Conservation (phyloP, 805 yeast species). For the Candida loeiensis region DNA sequence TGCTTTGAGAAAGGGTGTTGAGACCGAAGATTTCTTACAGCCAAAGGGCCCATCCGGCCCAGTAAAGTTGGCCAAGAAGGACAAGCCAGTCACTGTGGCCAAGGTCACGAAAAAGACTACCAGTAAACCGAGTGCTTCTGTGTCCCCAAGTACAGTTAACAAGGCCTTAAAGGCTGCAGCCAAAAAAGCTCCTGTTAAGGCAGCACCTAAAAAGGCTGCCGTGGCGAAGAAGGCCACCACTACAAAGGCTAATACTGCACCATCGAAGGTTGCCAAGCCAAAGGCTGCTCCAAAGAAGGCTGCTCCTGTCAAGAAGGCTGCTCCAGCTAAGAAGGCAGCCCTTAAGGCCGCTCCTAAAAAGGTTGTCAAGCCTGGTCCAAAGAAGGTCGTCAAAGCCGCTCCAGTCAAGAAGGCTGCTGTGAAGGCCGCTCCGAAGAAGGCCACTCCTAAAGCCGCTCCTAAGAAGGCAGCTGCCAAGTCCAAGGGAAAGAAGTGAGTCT, state of each 20-base stretch:
- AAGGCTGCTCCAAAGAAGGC: too few relatives aligned
- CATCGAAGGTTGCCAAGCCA: too few relatives aligned
- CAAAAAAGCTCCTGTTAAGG: constrained; percentile 18
- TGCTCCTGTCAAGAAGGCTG: constrained; percentile 15
- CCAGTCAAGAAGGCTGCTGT: constrained; percentile 21
- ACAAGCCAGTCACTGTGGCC: constrained; percentile 10
- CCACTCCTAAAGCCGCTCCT: constrained; percentile 20
- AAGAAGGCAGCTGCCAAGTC: constrained; percentile 9
- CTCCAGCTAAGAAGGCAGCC: constrained; percentile 5
- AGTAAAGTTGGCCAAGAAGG: constrained; percentile 58
- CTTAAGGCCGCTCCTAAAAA: constrained; percentile 1
- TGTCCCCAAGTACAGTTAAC: constrained; percentile 5
- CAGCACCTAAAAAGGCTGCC: constrained; percentile 15
- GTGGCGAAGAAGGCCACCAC: constrained; percentile 20
- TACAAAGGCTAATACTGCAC: too few relatives aligned
- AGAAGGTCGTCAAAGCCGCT: constrained; percentile 13
- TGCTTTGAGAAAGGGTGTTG: constrained; percentile 80
- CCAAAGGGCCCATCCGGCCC: constrained; percentile 93
- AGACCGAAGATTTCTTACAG: constrained; percentile 69
- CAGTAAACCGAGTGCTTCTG: constrained; percentile 11
- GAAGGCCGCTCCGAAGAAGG: constrained; percentile 26
- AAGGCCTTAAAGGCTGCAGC: constrained; percentile 12
- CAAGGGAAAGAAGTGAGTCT: constrained; percentile 1
- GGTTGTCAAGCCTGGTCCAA: constrained; percentile 10
- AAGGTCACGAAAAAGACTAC: constrained; percentile 24